phyloP scores from a whole-genome alignment of 139 green algal species.

The Astrephomene gubernaculifera region DNA sequence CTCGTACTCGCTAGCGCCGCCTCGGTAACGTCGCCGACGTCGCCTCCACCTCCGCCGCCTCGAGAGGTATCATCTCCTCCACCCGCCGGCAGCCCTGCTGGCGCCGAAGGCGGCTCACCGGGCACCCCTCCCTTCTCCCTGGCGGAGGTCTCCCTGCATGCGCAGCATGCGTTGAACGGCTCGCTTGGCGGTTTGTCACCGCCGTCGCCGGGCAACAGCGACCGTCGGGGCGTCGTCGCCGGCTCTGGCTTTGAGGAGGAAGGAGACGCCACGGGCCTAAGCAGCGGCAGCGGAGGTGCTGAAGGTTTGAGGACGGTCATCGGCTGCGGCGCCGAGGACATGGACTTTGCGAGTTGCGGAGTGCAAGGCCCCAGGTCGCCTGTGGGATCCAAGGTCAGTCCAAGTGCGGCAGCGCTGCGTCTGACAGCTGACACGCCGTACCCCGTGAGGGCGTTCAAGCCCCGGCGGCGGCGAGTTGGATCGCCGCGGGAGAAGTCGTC shows the following conservation, averaged over 20 bases:
- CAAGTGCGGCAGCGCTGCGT: background rate
- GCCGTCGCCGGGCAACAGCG: background rate
- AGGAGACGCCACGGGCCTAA: too few relatives aligned
- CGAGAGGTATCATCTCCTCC: background rate
- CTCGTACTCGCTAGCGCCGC: too few relatives aligned
- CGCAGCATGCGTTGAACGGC: background rate
- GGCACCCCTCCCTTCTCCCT: constrained; percentile 10
- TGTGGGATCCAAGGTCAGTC: too few relatives aligned
- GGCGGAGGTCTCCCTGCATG: background rate
- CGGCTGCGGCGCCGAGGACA: too few relatives aligned
- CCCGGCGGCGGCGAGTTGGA: too few relatives aligned
- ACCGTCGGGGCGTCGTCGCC: background rate
- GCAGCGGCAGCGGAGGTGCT: background rate
- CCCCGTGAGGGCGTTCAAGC: too few relatives aligned
- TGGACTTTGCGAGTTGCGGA: too few relatives aligned
- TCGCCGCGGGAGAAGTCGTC: too few relatives aligned
- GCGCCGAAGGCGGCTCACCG: background rate
- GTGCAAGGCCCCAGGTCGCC: too few relatives aligned
- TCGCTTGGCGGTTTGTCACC: background rate
- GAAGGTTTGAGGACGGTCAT: too few relatives aligned
- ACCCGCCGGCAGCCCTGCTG: background rate
- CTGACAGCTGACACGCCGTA: constrained; percentile 3
- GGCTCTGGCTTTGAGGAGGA: background rate
- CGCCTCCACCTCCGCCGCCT: background rate
- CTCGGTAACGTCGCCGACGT: background rate